These are phyloP conservation scores for Mycosphaerelloides madeirae DNA, from an alignment of 2,329 filamentous ascomycete species.

Conservation along the genomic window DNA sequence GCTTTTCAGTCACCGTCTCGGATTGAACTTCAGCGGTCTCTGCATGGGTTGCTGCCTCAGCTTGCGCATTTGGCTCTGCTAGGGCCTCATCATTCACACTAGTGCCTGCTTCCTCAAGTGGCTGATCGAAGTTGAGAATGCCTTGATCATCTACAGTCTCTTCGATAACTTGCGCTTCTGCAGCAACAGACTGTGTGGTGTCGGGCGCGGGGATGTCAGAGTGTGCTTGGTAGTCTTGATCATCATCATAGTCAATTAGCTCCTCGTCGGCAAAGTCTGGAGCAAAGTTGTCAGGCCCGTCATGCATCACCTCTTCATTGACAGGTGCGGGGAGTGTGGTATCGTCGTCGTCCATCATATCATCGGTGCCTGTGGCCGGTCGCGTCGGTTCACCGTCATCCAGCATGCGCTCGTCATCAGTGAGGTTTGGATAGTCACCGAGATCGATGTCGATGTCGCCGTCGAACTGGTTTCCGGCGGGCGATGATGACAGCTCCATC, in stretches of 20 bases:
- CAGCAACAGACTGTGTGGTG: background rate
- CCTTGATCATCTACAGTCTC: background rate
- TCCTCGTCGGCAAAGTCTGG: conserved; percentile 29
- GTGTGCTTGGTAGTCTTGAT: conserved; percentile 4
- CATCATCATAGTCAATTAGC: conserved; percentile 35
- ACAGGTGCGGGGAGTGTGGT: conserved; percentile 22
- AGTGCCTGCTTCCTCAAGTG: no score
- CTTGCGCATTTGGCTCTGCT: background rate
- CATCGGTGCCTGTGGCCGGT: conserved; percentile 34
- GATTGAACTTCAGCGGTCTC: conserved; percentile 2
- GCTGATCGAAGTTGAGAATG: no score
- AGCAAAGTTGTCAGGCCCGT: conserved; percentile 18
- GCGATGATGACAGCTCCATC: conserved; percentile 54
- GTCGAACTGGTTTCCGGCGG: conserved; percentile 40
- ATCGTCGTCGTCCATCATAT: conserved; percentile 31
- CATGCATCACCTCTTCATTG: conserved; percentile 29
- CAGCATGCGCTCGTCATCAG: conserved; percentile 54
- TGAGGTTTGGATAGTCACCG: conserved; percentile 40
- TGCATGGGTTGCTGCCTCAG: conserved; percentile 4
- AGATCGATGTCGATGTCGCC: conserved; percentile 58
- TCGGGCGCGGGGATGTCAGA: background rate
- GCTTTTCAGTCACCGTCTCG: background rate
- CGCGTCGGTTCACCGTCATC: conserved; percentile 47
- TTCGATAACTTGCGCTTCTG: conserved; percentile 1
- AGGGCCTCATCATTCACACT: no score